Conservation (phyloP, 345 rosid genomes). For the Adansonia digitata region DNA sequence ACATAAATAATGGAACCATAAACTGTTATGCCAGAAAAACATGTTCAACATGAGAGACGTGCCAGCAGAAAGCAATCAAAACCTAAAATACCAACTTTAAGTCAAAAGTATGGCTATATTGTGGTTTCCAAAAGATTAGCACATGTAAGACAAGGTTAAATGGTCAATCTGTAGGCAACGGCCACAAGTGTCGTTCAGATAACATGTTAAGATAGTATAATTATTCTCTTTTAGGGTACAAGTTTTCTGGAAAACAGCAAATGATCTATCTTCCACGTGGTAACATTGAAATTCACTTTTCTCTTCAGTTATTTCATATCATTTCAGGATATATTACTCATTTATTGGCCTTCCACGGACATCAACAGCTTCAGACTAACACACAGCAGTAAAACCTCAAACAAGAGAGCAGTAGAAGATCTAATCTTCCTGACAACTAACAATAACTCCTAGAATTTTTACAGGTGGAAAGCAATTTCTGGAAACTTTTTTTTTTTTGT, state of each 20-base stretch:
- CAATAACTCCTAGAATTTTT: background rate
- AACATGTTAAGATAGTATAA: background rate
- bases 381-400: background rate
- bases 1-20: background rate
- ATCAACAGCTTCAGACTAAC: slow-evolving; percentile 1
- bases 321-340: background rate
- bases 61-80: background rate
- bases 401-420: background rate
- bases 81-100: background rate
- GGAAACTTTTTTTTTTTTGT: background rate
- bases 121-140: background rate
- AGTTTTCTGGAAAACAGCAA: background rate
- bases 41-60: background rate
- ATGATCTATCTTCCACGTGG: background rate
- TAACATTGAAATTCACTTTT: background rate
- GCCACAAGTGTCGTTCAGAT: background rate
- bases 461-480: background rate
- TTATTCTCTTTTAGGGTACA: background rate
- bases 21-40: background rate
- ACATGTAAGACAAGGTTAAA: background rate
- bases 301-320: background rate
- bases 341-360: background rate
- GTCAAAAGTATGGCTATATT: background rate
- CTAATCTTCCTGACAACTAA: slow-evolving; percentile 7
- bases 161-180: background rate